A percentile compares a stretch with the other conserved stretches of the same genome.
These are phyloP conservation scores for Gracilaria domingensis DNA, from an alignment of 23 red algal genomes.

Conservation along the genomic window DNA sequence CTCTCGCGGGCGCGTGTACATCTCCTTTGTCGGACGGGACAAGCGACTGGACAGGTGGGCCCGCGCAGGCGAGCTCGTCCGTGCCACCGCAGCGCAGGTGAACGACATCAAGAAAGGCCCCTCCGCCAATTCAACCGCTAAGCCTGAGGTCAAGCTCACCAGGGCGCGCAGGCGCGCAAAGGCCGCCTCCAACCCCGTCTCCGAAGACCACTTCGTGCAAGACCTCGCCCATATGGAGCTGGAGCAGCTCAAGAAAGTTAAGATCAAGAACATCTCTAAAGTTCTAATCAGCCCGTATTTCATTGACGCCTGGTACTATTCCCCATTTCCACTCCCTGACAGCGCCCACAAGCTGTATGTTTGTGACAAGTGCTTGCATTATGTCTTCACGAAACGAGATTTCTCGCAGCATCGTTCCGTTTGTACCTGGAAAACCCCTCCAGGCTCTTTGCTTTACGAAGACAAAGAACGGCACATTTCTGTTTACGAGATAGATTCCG, in stretches of 20 bases:
- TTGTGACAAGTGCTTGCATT: conserved; percentile 78
- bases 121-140: neutral
- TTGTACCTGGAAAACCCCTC: conserved; percentile 64
- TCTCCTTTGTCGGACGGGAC: conserved; percentile 76
- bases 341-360: conserved; percentile 59
- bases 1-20: conserved; percentile 47
- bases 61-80: conserved; percentile 30
- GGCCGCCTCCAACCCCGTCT: conserved; percentile 63
- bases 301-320: conserved; percentile 86
- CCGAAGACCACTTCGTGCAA: conserved; percentile 41
- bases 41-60: conserved; percentile 87
- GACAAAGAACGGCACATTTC: conserved; percentile 28
- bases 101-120: neutral
- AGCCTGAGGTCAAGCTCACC: conserved; percentile 54
- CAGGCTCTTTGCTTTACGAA: conserved; percentile 72
- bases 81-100: conserved; percentile 13
- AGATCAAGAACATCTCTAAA: conserved; percentile 80
- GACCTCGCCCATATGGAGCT: conserved; percentile 51
- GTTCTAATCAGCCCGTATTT: conserved; percentile 74
- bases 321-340: conserved; percentile 72
- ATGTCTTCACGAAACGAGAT: conserved; percentile 19
- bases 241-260: conserved; percentile 48
- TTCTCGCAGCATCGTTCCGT: conserved; percentile 52
- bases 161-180: conserved; percentile 36
- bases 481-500: conserved; percentile 85